Evolutionary conservation across 176 grass and related monocot genomes (phyloP).

Genomic region (Typha latifolia): DNA sequence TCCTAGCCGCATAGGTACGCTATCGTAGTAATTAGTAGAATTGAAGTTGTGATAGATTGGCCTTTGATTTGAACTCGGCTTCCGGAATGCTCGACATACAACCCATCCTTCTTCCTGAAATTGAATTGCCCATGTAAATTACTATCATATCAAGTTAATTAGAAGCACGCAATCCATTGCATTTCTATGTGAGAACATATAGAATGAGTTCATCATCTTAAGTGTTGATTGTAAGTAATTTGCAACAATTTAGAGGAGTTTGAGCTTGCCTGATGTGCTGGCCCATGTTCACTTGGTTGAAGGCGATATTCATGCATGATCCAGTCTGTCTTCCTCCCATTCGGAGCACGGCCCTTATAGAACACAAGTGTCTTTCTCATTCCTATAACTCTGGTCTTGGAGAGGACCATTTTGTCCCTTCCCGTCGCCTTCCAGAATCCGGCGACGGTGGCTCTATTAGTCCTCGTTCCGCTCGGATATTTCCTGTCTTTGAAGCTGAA

Average conservation of each 20-base stretch:
- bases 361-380: constrained; percentile 99
- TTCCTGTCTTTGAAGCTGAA: constrained; percentile 98
- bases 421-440: constrained; percentile 98
- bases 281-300: constrained; percentile 57
- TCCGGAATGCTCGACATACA: constrained; percentile 80
- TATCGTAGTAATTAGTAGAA: constrained; percentile 13
- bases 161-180: no score
- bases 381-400: constrained; percentile 48
- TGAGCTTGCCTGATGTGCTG: constrained; percentile 45
- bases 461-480: constrained; percentile 82
- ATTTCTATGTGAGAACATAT: no score
- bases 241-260: not conserved
- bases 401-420: constrained; percentile 68
- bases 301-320: constrained; percentile 95
- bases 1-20: not conserved
- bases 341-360: constrained; percentile 81
- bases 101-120: constrained; percentile 90
- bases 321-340: constrained; percentile 77
- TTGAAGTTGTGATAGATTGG: constrained; percentile 25
- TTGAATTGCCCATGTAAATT: not conserved
- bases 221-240: not conserved
- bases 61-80: constrained; percentile 46
- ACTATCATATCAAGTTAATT: not conserved
- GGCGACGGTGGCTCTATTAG: constrained; percentile 57
- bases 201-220: no score